Conservation (phyloP, 139 green algal species). For the Chlamydomonas asymmetrica region DNA sequence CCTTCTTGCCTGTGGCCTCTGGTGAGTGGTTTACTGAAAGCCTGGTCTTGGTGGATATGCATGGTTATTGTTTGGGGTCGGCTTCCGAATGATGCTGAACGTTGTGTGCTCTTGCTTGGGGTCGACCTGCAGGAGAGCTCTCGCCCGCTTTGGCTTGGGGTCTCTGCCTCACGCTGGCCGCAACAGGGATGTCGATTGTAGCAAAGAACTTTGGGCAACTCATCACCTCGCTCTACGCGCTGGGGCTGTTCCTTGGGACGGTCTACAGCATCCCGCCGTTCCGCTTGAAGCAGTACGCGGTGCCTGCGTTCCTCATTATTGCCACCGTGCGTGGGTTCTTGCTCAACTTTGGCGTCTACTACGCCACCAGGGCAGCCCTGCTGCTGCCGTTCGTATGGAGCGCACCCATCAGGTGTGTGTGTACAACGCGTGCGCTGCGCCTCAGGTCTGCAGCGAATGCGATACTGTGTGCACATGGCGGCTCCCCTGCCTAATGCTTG, state of each 20-base stretch:
- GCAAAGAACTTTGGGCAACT: slow-evolving; percentile 82
- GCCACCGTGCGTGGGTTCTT: slow-evolving; percentile 95
- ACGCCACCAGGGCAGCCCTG: slow-evolving; percentile 89
- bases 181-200: slow-evolving; percentile 75
- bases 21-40: slow-evolving; percentile 50
- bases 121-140: slow-evolving; percentile 55
- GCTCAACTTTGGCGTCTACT: slow-evolving; percentile 99
- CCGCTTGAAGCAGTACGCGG: slow-evolving; percentile 90
- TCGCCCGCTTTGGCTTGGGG: slow-evolving; percentile 65
- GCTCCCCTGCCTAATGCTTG: too few species aligned
- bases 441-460: too few species aligned
- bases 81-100: too few species aligned
- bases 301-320: slow-evolving; percentile 98
- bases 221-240: slow-evolving; percentile 89
- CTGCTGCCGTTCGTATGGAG: slow-evolving; percentile 87
- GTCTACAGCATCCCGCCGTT: slow-evolving; percentile 96
- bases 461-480: too few species aligned
- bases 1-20: slow-evolving; percentile 94
- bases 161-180: slow-evolving; percentile 73
- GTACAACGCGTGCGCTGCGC: too few species aligned
- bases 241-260: slow-evolving; percentile 93
- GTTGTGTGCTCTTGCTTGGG: too few species aligned
- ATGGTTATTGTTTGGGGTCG: too few species aligned
- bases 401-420: slow-evolving; percentile 79
- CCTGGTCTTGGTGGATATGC: neutral